These are phyloP conservation scores for Penicillium corylophilum DNA, from an alignment of 2,329 filamentous ascomycete species.

Conservation along the genomic window DNA sequence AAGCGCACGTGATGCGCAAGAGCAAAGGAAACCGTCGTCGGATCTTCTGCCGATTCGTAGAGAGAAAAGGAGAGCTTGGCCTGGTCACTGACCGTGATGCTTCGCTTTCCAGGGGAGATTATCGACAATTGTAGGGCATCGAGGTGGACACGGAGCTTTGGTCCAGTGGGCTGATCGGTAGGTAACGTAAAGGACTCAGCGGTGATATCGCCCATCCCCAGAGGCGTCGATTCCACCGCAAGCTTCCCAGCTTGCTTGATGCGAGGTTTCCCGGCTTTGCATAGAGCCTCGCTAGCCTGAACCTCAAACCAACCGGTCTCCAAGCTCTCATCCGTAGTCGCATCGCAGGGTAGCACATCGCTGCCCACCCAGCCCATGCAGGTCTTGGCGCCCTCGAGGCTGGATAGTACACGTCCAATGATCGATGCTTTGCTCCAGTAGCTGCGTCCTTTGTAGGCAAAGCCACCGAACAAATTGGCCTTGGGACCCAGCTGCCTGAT, in stretches of 20 bases:
- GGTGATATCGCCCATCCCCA: slow-evolving; percentile 40
- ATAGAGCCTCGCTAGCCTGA: slow-evolving; percentile 34
- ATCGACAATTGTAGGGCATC: slow-evolving; percentile 27
- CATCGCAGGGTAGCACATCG: slow-evolving; percentile 39
- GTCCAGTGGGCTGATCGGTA: slow-evolving; percentile 26
- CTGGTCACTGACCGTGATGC: slow-evolving; percentile 22
- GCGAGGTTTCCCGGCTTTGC: slow-evolving; percentile 36
- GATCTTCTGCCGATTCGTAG: neutral
- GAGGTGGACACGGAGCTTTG: slow-evolving; percentile 20
- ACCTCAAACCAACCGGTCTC: slow-evolving; percentile 53
- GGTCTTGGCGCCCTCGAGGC: slow-evolving; percentile 45
- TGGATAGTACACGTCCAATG: slow-evolving; percentile 54
- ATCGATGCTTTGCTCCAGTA: slow-evolving; percentile 60
- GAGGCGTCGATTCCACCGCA: slow-evolving; percentile 40
- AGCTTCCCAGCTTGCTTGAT: slow-evolving; percentile 46
- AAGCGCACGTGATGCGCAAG: slow-evolving; percentile 55
- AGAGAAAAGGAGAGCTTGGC: slow-evolving; percentile 30
- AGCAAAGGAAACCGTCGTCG: slow-evolving; percentile 34
- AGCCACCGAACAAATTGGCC: slow-evolving; percentile 56
- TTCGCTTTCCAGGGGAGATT: slow-evolving; percentile 12
- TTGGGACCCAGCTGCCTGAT: slow-evolving; percentile 50
- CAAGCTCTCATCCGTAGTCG: slow-evolving; percentile 24
- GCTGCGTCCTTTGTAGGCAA: slow-evolving; percentile 49
- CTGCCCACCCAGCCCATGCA: slow-evolving; percentile 58
- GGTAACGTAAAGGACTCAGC: slow-evolving; percentile 41